Evolutionary conservation across 768 basidiomycete genomes (phyloP), one percentile per base, ranked within the genome.

Genomic region (Macrolepiota dolichaula): DNA sequence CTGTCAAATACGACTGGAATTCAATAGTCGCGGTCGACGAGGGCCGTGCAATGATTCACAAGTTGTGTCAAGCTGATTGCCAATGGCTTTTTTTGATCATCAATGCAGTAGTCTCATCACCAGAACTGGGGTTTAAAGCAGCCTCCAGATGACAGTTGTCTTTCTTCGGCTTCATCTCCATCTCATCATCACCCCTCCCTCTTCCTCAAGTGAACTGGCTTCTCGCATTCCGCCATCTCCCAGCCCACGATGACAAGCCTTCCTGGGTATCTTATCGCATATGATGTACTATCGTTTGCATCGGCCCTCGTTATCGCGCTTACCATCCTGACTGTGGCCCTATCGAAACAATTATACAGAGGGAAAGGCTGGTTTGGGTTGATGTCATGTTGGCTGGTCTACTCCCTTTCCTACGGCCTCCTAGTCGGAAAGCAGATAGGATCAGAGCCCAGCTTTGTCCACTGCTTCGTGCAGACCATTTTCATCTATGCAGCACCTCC

Each of bases 341-440:
- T 17, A 19, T 59, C 59, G 10, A 52, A 46, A 15, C 24, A 42
- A 25, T 22, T 59, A 27, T 44, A 59, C 24, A 51, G 51, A 46
- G 59, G 59, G 38, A 59, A 53, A 52, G 59, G 27, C n/a, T 53
- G 59, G 51, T 59, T 42, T 19, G 51, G 59, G 9, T 12, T 59
- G 59, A 59, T 59, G 59, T 27, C 19, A 5, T 53, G 37, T 13
- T 59, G 51, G 59, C 29, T 59, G 42, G 40, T 53, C 35, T 59
- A 59, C 40, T 24, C 59, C 15, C 13, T 59, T 11, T 59, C 51
- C 40, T 52, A 59, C 35, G 59, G 51, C 12, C 12, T 59, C 5
- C 19, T 59, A 25, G 58, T 59, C 32, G 59, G 59, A 47, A 59
- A 11, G 22, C 59, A 59, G 19, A 59, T 32, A 12, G 51, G 59